Conservation (phyloP, 345 rosid genomes). For the Eucalyptus tenuipes region DNA sequence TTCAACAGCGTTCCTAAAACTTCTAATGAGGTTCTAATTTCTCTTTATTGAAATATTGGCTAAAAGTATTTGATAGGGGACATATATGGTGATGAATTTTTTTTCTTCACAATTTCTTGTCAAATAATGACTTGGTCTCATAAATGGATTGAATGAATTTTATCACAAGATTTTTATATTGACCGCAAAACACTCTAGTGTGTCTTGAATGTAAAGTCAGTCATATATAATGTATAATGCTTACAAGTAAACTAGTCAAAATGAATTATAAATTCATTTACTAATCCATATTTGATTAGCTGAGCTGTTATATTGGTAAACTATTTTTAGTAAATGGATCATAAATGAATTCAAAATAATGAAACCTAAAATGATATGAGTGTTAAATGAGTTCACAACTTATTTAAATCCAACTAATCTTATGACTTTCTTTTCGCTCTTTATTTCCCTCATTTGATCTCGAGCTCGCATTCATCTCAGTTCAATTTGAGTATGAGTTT, state of each 20-base stretch:
- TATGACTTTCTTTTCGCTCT: no score
- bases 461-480: accelerated
- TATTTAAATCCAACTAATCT: accelerated
- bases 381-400: accelerated
- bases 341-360: no score
- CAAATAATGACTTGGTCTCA: not conserved
- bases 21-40: no score
- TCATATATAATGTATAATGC: not conserved
- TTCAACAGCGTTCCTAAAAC: no score
- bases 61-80: no score
- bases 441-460: not conserved
- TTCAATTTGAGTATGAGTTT: not conserved
- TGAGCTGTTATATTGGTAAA: accelerated
- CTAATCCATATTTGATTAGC: accelerated
- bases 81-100: not conserved
- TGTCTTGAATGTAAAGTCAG: no score
- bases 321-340: no score
- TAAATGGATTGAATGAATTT: not conserved
- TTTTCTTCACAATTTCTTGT: no score
- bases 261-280: not conserved
- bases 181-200: not conserved
- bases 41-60: no score
- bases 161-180: not conserved
- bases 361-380: no score
- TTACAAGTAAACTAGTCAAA: not conserved